Conservation (phyloP, 2,329 filamentous ascomycete genomes). For the Rhinocladiella similis region DNA sequence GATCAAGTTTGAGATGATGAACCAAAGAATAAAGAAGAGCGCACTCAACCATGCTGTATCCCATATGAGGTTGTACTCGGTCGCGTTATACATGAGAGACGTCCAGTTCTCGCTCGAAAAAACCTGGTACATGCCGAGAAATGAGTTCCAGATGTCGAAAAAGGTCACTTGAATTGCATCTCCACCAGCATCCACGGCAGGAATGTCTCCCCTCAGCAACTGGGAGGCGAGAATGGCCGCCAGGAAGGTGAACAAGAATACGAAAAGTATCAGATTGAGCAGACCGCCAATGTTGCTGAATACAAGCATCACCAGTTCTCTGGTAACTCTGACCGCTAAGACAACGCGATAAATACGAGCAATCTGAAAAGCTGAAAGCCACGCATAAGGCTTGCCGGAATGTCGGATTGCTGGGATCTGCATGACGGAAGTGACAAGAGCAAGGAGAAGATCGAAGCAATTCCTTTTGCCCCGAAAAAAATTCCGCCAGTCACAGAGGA, state of each 20-base stretch:
- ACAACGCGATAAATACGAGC: slow-evolving; percentile 89
- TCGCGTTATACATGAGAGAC: slow-evolving; percentile 77
- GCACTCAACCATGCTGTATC: slow-evolving; percentile 91
- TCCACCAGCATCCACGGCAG: slow-evolving; percentile 60
- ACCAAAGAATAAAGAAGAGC: slow-evolving; percentile 90
- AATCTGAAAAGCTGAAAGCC: slow-evolving; percentile 92
- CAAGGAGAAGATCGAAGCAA: slow-evolving; percentile 76
- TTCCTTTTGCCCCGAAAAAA: slow-evolving; percentile 77
- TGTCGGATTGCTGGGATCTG: slow-evolving; percentile 77
- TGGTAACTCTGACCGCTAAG: slow-evolving; percentile 80
- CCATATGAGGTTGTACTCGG: slow-evolving; percentile 62
- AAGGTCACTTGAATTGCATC: slow-evolving; percentile 73
- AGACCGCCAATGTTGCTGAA: slow-evolving; percentile 91
- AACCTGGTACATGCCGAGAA: slow-evolving; percentile 96
- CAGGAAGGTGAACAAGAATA: slow-evolving; percentile 92
- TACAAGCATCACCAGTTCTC: slow-evolving; percentile 80
- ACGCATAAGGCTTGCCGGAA: slow-evolving; percentile 73
- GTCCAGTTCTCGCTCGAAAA: slow-evolving; percentile 98
- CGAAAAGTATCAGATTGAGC: slow-evolving; percentile 90
- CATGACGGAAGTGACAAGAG: slow-evolving; percentile 79
- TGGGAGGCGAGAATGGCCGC: slow-evolving; percentile 92
- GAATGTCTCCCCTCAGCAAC: slow-evolving; percentile 85
- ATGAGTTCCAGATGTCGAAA: slow-evolving; percentile 89
- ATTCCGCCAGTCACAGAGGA: slow-evolving; percentile 74
- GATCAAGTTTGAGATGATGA: slow-evolving; percentile 92